phyloP scores from a whole-genome alignment of 352 stramenopile genomes.

The Pythium dissotocum region DNA sequence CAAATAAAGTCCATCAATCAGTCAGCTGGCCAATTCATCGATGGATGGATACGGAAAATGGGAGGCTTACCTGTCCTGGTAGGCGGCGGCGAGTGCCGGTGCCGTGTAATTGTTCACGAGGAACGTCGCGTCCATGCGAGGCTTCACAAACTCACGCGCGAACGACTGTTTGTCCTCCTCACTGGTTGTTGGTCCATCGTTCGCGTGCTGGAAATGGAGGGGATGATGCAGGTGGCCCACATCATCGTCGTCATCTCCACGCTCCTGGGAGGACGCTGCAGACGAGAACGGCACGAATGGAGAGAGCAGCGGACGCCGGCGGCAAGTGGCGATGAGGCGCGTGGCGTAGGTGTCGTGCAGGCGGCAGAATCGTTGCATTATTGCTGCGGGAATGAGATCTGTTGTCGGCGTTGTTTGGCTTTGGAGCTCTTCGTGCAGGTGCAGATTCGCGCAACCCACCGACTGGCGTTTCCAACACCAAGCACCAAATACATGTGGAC shows the following conservation, averaged over 20 bases:
- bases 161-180: slow-evolving; percentile 39
- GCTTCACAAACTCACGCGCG: slow-evolving; percentile 71
- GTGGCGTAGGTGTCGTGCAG: neutral
- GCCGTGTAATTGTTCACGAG: slow-evolving; percentile 97
- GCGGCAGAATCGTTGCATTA: slow-evolving; percentile 19
- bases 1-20: neutral
- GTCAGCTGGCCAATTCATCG: neutral
- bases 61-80: slow-evolving; percentile 89
- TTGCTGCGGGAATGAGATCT: neutral
- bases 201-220: neutral
- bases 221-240: slow-evolving; percentile 4
- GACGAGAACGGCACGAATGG: slow-evolving; percentile 8
- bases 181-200: neutral
- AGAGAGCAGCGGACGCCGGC: neutral
- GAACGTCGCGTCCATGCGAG: slow-evolving; percentile 69
- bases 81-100: slow-evolving; percentile 91
- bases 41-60: neutral
- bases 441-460: neutral
- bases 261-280: slow-evolving; percentile 9
- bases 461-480: slow-evolving; percentile 4
- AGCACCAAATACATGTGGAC: slow-evolving; percentile 4
- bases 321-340: neutral
- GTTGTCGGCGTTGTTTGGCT: neutral
- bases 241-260: slow-evolving; percentile 12
- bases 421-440: slow-evolving; percentile 3